Percentiles rank a stretch among this genome's conserved stretches.
These are phyloP conservation scores for Flueggea neowawraea DNA, from an alignment of 441 rosid genomes.

Conservation along the genomic window DNA sequence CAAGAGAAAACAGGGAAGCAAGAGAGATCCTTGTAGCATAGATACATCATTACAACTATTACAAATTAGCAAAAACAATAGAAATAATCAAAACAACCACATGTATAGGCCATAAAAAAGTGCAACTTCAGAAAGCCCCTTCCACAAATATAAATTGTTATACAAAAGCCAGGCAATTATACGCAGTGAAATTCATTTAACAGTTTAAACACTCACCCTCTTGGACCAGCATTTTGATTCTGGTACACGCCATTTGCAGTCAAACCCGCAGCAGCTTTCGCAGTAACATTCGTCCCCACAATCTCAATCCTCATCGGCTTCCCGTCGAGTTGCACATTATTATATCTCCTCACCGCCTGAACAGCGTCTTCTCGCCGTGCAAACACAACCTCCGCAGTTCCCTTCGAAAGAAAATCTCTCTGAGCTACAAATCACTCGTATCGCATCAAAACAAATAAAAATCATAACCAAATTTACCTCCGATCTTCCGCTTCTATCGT, in stretches of 20 bases:
- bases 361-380: constrained; percentile 67
- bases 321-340: constrained; percentile 81
- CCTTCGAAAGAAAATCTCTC: constrained; percentile 26
- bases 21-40: too few species aligned
- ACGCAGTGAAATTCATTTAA: neutral
- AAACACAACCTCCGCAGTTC: constrained; percentile 77
- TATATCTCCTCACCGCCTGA: constrained; percentile 76
- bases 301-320: constrained; percentile 84
- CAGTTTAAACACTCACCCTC: constrained; percentile 32
- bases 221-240: constrained; percentile 29
- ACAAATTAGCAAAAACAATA: too few species aligned
- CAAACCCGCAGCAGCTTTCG: constrained; percentile 34
- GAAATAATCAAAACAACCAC: too few species aligned
- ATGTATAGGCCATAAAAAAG: too few species aligned
- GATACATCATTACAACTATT: too few species aligned
- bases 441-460: neutral
- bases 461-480: constrained; percentile 43
- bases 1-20: too few species aligned
- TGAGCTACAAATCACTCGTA: too few species aligned
- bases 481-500: constrained; percentile 84
- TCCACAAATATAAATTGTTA: neutral
- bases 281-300: constrained; percentile 48
- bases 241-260: constrained; percentile 27
- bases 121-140: neutral
- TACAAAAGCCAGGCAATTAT: neutral